Evolutionary conservation across 495 filamentous ascomycete species (phyloP), one percentile per base, ranked within the genome.

Genomic region (Glonium stellatum): DNA sequence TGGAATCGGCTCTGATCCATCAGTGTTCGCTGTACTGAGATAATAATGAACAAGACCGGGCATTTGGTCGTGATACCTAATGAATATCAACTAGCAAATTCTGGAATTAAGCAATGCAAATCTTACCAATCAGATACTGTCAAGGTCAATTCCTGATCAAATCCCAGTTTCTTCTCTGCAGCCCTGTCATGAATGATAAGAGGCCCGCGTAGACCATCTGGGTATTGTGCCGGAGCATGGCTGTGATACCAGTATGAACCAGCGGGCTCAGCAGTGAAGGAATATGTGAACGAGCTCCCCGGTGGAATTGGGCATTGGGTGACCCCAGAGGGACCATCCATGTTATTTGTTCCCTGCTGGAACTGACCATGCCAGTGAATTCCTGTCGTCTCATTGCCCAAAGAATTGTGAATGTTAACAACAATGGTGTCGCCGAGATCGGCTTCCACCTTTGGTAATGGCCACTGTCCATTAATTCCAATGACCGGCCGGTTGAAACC

Each of bases 231-330:
- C n/a, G 35, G 12, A 21, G 55, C 54, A 36, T 70, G 70, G 10
- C 59, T 60, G 49, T 72, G 70, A 48, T 69, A 72, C 65, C 69
- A 72, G 50, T 66, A 62, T 6, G 66, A 64, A 15, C 70, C 70
- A 27, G 64, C 55, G 15, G 68, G 67, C 6, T 61, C 23, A 1
- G 53, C 57, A 13, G 34, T 63, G 36, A 65, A 65, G 3, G 22
- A 36, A 34, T 68, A 68, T 9, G 57, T 59, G 42, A 37, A 65
- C 4, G 31, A 46, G 5, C 56, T 50, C 21, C 66, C 62, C 18
- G 62, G 62, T 37, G 21, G 22, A 15, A 68, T 65, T 1, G 62
- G 51, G 36, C 66, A 68, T 34, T 68, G 66, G 0, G 59, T 22
- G 21, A 68, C 49, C 3, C 62, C 66, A 0, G 58, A 31, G 1